Conservation (phyloP, 2,329 filamentous ascomycete genomes). For the Colletotrichum higginsianum region DNA sequence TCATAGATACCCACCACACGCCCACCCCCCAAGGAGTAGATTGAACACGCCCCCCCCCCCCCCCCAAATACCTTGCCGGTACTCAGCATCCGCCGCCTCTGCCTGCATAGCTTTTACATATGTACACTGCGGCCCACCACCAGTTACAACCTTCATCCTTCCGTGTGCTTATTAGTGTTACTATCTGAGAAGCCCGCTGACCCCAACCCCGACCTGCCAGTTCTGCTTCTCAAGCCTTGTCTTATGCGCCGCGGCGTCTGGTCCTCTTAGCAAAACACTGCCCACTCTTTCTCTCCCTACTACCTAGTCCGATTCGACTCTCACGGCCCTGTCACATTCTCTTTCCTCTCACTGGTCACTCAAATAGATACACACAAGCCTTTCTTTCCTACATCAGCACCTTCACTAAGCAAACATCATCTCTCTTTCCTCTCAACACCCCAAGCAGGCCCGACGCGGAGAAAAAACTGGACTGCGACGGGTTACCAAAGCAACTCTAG, state of each 20-base stretch:
- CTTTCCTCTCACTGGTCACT: slow-evolving; percentile 33
- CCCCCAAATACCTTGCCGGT: slow-evolving; percentile 42
- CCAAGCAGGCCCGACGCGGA: neutral
- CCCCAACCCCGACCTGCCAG: slow-evolving; percentile 36
- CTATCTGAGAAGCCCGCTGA: slow-evolving; percentile 41
- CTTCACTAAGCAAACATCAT: slow-evolving; percentile 10
- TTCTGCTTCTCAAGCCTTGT: slow-evolving; percentile 37
- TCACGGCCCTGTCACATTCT: slow-evolving; percentile 24
- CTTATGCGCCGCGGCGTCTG: slow-evolving; percentile 43
- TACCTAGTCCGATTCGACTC: slow-evolving; percentile 35
- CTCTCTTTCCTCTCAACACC: slow-evolving; percentile 22
- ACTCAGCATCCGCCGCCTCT: slow-evolving; percentile 36
- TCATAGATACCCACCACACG: slow-evolving; percentile 41
- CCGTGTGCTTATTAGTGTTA: slow-evolving; percentile 37
- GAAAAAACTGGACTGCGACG: neutral
- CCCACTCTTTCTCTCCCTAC: slow-evolving; percentile 32
- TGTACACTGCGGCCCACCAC: slow-evolving; percentile 41
- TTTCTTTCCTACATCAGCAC: slow-evolving; percentile 18
- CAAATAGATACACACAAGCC: slow-evolving; percentile 22
- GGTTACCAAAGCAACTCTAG: neutral
- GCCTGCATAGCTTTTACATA: slow-evolving; percentile 41
- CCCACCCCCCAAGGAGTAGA: slow-evolving; percentile 38
- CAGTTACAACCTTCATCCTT: slow-evolving; percentile 31
- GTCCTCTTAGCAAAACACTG: slow-evolving; percentile 41
- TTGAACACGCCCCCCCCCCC: slow-evolving; percentile 24